These are phyloP conservation scores for Taxawa tesnikishii DNA, from an alignment of 2,329 filamentous ascomycete species.

Conservation along the genomic window DNA sequence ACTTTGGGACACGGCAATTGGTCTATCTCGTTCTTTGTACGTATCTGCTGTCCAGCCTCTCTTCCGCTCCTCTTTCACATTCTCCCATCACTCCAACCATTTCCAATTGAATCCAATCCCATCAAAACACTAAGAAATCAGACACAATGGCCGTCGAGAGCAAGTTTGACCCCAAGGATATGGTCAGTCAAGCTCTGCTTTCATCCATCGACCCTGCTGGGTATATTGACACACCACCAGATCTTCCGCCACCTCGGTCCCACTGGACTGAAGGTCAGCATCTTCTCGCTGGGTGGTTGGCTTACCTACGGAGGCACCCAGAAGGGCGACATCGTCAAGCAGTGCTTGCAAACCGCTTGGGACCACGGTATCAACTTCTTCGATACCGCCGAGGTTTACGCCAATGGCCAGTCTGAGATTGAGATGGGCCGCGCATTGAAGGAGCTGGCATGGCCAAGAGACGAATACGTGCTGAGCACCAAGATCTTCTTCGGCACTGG, in stretches of 20 bases:
- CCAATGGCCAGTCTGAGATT: slow-evolving; percentile 48
- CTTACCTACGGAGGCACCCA: slow-evolving; percentile 37
- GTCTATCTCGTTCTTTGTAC: too few species aligned
- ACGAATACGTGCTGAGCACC: slow-evolving; percentile 23
- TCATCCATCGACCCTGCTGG: neutral
- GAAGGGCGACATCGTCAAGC: slow-evolving; percentile 37
- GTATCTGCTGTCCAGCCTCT: neutral
- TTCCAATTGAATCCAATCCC: neutral
- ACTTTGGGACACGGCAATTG: too few species aligned
- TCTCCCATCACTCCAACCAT: neutral
- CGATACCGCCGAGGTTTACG: slow-evolving; percentile 41
- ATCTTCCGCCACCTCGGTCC: slow-evolving; percentile 31
- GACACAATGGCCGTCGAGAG: slow-evolving; percentile 23
- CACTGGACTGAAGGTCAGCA: slow-evolving; percentile 37
- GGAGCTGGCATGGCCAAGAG: slow-evolving; percentile 35
- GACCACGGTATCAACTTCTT: slow-evolving; percentile 39
- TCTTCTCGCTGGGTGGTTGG: slow-evolving; percentile 35
- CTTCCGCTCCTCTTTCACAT: neutral
- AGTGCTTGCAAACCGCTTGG: slow-evolving; percentile 38
- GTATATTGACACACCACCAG: slow-evolving; percentile 7
- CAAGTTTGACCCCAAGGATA: slow-evolving; percentile 39
- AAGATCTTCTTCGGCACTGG: slow-evolving; percentile 44
- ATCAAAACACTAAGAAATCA: neutral
- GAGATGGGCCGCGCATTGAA: slow-evolving; percentile 41
- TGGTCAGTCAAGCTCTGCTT: too few species aligned